Percentiles rank a stretch among this genome's conserved stretches.
Evolutionary conservation across 2,329 filamentous ascomycete species (phyloP).

Genomic region (Pestalotiopsis sp.): DNA sequence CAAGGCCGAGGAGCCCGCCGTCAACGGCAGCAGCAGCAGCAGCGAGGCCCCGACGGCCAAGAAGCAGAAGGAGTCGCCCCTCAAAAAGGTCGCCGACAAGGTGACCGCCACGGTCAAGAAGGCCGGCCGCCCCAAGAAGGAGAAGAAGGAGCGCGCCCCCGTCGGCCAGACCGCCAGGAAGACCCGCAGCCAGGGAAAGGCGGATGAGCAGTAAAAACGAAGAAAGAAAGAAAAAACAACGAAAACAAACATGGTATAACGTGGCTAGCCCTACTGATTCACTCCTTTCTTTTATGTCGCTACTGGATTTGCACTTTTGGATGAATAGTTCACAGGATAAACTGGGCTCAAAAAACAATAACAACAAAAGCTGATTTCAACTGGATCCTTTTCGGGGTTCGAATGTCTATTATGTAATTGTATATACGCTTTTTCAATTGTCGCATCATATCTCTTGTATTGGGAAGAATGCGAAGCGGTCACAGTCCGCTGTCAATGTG

Average conservation of each 20-base stretch:
- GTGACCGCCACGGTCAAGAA: conserved; percentile 29
- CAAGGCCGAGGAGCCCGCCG: conserved; percentile 16
- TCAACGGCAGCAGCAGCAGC: conserved; percentile 20
- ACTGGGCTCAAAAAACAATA: neutral
- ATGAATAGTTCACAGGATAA: neutral
- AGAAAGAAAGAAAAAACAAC: neutral
- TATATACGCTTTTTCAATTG: neutral
- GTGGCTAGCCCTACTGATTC: neutral
- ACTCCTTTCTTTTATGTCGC: neutral
- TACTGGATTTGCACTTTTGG: neutral
- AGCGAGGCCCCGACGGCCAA: conserved; percentile 33
- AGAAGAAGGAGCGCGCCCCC: conserved; percentile 29
- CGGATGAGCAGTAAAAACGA: conserved; percentile 12
- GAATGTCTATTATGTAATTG: neutral
- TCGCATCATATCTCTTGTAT: neutral
- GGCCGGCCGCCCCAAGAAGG: conserved; percentile 34
- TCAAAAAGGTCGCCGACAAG: conserved; percentile 26
- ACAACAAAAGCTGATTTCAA: neutral
- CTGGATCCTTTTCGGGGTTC: neutral
- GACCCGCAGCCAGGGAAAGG: conserved; percentile 38
- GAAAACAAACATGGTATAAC: neutral
- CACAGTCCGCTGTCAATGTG: neutral
- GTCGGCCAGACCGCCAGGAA: conserved; percentile 37
- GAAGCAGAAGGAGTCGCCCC: conserved; percentile 36
- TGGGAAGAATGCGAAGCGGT: neutral